Conservation (phyloP, 768 basidiomycete species). For the Leucocoprinus sp. region DNA sequence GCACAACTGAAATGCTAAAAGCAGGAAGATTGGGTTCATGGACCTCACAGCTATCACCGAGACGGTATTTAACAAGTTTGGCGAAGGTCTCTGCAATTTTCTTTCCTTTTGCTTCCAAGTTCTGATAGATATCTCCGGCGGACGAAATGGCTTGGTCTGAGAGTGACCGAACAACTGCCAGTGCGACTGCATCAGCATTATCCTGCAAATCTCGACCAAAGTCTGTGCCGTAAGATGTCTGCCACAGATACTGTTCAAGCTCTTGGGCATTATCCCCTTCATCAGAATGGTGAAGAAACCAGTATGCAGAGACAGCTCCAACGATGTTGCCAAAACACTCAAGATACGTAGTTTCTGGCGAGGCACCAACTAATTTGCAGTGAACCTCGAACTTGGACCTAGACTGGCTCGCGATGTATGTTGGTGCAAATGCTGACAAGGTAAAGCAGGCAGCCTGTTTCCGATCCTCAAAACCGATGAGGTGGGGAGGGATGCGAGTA, state of each 20-base stretch:
- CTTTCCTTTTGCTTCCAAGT: constrained; percentile 25
- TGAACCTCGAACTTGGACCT: constrained; percentile 45
- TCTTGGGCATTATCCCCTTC: constrained; percentile 4
- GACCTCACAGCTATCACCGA: constrained; percentile 34
- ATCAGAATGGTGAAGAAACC: constrained; percentile 27
- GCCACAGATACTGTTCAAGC: constrained; percentile 10
- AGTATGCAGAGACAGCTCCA: constrained; percentile 48
- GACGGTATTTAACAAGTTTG: constrained; percentile 45
- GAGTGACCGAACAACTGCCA: constrained; percentile 52
- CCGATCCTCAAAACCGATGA: constrained; percentile 70
- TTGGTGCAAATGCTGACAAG: constrained; percentile 60
- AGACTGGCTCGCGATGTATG: constrained; percentile 45
- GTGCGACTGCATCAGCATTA: constrained; percentile 49
- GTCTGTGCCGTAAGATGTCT: constrained; percentile 10
- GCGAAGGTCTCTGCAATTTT: constrained; percentile 33
- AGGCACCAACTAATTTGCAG: constrained; percentile 51
- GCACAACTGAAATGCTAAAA: constrained; percentile 38
- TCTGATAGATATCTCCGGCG: constrained; percentile 39
- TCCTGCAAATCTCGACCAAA: constrained; percentile 18
- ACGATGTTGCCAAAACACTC: constrained; percentile 66
- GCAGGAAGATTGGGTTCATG: constrained; percentile 65
- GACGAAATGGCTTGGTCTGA: constrained; percentile 58
- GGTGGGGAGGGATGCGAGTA: constrained; percentile 54
- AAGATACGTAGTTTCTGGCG: constrained; percentile 39
- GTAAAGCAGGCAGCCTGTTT: constrained; percentile 60